A percentile compares a stretch with the other conserved stretches of the same genome.
These are phyloP conservation scores for Rubus idaeus DNA, from an alignment of 306 rosid genomes.

Conservation along the genomic window DNA sequence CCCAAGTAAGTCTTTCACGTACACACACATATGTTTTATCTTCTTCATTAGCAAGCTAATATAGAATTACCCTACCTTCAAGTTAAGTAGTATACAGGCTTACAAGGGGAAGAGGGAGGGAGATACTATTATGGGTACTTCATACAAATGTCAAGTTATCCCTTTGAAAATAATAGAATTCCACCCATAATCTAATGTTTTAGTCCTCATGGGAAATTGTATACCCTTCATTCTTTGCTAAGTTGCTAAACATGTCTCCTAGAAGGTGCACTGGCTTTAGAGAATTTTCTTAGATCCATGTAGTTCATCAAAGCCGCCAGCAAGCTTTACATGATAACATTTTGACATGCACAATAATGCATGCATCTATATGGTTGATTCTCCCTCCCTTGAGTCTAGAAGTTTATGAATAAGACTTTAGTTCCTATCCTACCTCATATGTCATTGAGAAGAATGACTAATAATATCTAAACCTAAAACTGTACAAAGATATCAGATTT, in stretches of 20 bases:
- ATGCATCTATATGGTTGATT: not conserved
- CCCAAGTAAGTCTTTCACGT: slow-evolving; percentile 54
- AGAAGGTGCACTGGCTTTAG: not conserved
- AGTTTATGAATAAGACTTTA: not conserved
- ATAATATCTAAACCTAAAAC: not conserved
- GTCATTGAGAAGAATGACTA: not conserved
- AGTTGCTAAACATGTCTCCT: not conserved
- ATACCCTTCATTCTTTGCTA: not conserved
- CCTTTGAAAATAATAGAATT: not conserved
- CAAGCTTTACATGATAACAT: not conserved
- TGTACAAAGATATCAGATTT: not conserved
- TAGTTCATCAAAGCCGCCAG: not conserved
- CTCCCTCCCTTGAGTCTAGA: not conserved
- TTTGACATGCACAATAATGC: not conserved
- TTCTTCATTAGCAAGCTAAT: not conserved
- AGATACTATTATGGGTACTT: not conserved
- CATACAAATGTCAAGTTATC: not conserved
- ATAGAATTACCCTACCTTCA: not conserved
- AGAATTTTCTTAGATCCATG: not conserved
- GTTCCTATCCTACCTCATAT: not conserved
- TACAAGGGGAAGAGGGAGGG: not conserved
- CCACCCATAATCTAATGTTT: not conserved
- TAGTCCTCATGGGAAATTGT: not conserved
- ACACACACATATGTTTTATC: not conserved
- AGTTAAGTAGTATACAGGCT: not conserved